phyloP scores from a whole-genome alignment of 2,329 filamentous ascomycete genomes.

The Berkeleyomyces basicola region DNA sequence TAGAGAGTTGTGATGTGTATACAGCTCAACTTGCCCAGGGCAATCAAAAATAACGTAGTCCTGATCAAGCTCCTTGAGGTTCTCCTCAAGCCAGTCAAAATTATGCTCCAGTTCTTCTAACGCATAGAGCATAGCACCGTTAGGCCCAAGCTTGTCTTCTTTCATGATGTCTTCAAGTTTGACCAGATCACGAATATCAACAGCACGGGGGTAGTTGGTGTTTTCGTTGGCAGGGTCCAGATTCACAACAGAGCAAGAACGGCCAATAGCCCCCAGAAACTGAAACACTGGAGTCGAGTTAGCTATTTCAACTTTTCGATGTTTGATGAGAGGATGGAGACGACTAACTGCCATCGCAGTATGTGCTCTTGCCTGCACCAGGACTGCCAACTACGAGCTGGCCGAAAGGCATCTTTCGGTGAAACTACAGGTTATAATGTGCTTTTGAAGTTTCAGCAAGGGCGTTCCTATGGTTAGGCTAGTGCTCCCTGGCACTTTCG shows the following conservation, averaged over 20 bases:
- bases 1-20: slow-evolving; percentile 84
- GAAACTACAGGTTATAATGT: too few species aligned
- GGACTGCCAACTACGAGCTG: slow-evolving; percentile 89
- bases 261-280: slow-evolving; percentile 88
- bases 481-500: too few species aligned
- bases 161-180: slow-evolving; percentile 92
- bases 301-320: not conserved
- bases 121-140: slow-evolving; percentile 82
- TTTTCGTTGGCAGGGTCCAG: slow-evolving; percentile 94
- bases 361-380: slow-evolving; percentile 90
- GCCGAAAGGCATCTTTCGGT: slow-evolving; percentile 38
- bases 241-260: slow-evolving; percentile 89
- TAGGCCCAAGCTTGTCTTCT: slow-evolving; percentile 76
- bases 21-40: slow-evolving; percentile 90
- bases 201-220: slow-evolving; percentile 71
- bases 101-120: slow-evolving; percentile 92
- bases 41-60: slow-evolving; percentile 95
- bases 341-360: slow-evolving; percentile 75
- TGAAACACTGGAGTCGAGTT: slow-evolving; percentile 53
- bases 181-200: slow-evolving; percentile 79
- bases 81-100: slow-evolving; percentile 76
- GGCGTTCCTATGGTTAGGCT: too few species aligned
- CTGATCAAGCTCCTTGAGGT: slow-evolving; percentile 63
- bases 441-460: too few species aligned
- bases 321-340: not conserved